These are phyloP conservation scores for Penicillium verhagenii DNA, from an alignment of 495 filamentous ascomycete species.

Conservation along the genomic window DNA sequence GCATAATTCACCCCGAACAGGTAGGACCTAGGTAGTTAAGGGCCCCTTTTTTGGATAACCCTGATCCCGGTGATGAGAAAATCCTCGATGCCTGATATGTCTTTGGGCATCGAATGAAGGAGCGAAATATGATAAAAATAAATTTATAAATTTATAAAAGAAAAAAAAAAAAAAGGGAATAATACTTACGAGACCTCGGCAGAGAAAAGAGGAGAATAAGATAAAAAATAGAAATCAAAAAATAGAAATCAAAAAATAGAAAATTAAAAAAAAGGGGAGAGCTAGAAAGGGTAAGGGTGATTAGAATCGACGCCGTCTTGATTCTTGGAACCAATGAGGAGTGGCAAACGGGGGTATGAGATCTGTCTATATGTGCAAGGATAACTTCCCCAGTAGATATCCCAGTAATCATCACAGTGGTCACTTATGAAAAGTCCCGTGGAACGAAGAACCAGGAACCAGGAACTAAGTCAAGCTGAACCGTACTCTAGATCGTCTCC, in stretches of 20 bases:
- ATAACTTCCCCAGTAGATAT: too few relatives aligned
- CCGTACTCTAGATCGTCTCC: too few relatives aligned
- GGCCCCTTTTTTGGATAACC: constrained; percentile 15
- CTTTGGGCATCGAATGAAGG: not conserved
- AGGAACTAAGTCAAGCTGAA: too few relatives aligned
- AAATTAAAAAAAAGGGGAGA: constrained; percentile 7
- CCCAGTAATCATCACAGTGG: too few relatives aligned
- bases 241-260: not conserved
- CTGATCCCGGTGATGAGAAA: not conserved
- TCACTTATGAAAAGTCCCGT: not conserved
- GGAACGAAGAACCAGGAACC: not conserved
- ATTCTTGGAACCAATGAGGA: constrained; percentile 15
- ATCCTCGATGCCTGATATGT: not conserved
- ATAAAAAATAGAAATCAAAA: not conserved
- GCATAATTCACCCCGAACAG: constrained; percentile 6
- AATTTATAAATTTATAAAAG: too few relatives aligned
- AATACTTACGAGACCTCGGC: too few relatives aligned
- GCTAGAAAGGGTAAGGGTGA: constrained; percentile 11
- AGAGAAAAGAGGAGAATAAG: not conserved
- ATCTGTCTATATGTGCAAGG: constrained; percentile 20
- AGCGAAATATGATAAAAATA: not conserved
- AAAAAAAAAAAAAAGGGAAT: not conserved
- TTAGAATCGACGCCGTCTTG: constrained; percentile 25
- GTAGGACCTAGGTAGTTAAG: constrained; percentile 9
- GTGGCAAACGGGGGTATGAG: constrained; percentile 7